phyloP scores from a whole-genome alignment of 106 monocot species.

The Platanthera zijinensis region DNA sequence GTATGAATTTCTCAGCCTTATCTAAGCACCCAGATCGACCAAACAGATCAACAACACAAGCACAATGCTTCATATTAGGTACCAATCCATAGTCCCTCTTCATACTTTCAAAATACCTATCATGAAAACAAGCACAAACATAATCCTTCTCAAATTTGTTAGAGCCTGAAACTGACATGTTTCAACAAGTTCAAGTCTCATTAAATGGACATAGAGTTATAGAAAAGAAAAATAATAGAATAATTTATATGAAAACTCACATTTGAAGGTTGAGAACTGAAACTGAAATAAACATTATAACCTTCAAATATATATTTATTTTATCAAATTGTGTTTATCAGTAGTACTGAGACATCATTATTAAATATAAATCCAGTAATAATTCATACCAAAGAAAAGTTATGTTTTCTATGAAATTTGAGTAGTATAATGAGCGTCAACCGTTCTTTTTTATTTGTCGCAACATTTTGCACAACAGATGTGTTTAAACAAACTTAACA shows the following conservation, averaged over 20 bases:
- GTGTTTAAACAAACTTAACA: not conserved
- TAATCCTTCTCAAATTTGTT: not conserved
- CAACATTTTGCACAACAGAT: not conserved
- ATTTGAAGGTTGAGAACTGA: not conserved
- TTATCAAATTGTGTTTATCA: not conserved
- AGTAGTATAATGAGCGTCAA: not conserved
- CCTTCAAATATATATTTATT: not conserved
- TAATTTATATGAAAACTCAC: not conserved
- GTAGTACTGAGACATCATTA: not conserved
- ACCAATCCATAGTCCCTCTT: constrained; percentile 31
- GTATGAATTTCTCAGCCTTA: constrained; percentile 47
- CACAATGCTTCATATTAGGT: constrained; percentile 46
- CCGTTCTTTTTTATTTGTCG: not conserved
- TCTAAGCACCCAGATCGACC: constrained; percentile 42
- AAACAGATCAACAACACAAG: constrained; percentile 54
- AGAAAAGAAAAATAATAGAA: not conserved
- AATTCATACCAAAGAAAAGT: not conserved
- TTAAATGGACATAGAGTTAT: not conserved
- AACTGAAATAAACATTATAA: not conserved
- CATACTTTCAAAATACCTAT: constrained; percentile 55
- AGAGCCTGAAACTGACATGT: not conserved
- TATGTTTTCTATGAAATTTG: not conserved
- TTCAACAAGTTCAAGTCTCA: not conserved
- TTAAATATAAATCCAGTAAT: not conserved
- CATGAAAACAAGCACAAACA: not conserved